Base-by-base conservation (phyloP, 768 basidiomycete species). In the Suillus placidus region DNA sequence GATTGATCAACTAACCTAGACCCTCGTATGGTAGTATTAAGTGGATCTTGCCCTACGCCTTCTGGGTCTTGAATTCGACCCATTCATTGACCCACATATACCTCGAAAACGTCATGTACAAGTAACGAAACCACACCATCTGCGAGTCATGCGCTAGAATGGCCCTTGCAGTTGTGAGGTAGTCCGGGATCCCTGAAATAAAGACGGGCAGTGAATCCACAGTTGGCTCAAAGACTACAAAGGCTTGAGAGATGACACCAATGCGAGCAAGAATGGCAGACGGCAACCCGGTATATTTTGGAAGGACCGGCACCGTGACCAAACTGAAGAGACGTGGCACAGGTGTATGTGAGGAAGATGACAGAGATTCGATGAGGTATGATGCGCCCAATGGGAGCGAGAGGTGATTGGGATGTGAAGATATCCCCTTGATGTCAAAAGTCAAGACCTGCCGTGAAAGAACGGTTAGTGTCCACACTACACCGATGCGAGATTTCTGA, bases 51-150 rank as follows among this genome's bases (percentile, higher is more conserved):
- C 38, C 23, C 16, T 42, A 60, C 26, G 38, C 40, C 18, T 40
- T 18, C 58, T 60, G 12, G 18, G 69, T 35, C 37, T 42, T 14
- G 32, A 92, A 71, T 73, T 88, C 84, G 2, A 82, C 80, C 86
- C 93, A 93, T 68, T 92, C 89, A 68, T 95, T 95, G 34, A 92
- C 86, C 95, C 95, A 97, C 93, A 97, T 91, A 73, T 95, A 94
- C 64, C 90, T 83, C 20, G 93, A 95, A 72, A 90, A 92, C 26
- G 78, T 68, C 45, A 96, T 81, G 72, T 95, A 92, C 64, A 95
- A 78, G 86, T 91, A 94, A 49, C 95, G 85, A 80, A 94, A 97
- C 95, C 95, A 96, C 51, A 87, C 86, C 65, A 94, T 78, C 80
- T 97, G 95, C 66, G 87, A 88, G 62, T 78, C 67, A 70, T 97